These are phyloP conservation scores for Lactifluus piperatus DNA, from an alignment of 768 basidiomycete genomes.

Conservation along the genomic window DNA sequence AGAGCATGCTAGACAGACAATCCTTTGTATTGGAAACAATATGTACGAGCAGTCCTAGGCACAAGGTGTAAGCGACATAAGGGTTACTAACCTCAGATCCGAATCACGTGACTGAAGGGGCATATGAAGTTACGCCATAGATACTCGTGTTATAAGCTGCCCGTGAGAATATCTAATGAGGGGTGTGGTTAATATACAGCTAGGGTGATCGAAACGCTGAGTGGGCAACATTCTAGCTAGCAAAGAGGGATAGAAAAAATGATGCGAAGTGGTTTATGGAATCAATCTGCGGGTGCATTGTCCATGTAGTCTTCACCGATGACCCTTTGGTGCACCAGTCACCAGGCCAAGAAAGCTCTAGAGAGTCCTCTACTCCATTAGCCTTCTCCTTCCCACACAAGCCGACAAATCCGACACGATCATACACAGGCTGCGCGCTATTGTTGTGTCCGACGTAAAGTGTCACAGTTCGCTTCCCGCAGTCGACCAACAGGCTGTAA, in stretches of 20 bases:
- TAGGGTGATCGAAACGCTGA: not conserved
- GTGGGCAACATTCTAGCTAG: too few species aligned
- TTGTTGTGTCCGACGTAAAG: slow-evolving; percentile 49
- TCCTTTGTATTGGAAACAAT: too few species aligned
- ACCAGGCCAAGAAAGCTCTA: slow-evolving; percentile 50
- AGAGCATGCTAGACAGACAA: too few species aligned
- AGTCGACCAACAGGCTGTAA: slow-evolving; percentile 34
- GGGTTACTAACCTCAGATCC: too few species aligned
- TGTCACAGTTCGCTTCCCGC: slow-evolving; percentile 40
- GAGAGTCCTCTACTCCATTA: slow-evolving; percentile 37
- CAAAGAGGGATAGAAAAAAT: not conserved
- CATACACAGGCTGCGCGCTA: slow-evolving; percentile 42
- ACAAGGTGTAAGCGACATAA: too few species aligned
- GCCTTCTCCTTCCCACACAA: slow-evolving; percentile 32
- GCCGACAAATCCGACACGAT: slow-evolving; percentile 44
- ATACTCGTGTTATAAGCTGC: not conserved
- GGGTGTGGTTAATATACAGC: slow-evolving; percentile 11
- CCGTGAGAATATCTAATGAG: not conserved
- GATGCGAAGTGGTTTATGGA: not conserved
- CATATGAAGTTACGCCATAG: not conserved
- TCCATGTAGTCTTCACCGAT: slow-evolving; percentile 35
- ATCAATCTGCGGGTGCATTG: not conserved
- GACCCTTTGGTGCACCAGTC: slow-evolving; percentile 36
- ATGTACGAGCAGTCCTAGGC: too few species aligned
- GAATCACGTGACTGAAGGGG: too few species aligned